phyloP scores from a whole-genome alignment of 441 rosid species.

The Jatropha podagrica region DNA sequence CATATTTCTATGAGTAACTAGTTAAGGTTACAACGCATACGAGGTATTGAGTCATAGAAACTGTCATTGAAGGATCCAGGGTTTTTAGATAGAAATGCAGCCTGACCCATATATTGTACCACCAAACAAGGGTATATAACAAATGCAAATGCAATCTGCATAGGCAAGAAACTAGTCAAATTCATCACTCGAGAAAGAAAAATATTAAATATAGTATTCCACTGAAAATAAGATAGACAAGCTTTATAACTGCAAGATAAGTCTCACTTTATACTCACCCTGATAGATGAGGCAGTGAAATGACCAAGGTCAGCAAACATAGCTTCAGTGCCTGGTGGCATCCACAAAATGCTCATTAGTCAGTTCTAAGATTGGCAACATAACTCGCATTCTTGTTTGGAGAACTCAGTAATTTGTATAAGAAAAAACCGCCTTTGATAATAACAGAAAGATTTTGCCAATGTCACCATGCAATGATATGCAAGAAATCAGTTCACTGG shows the following conservation, averaged over 20 bases:
- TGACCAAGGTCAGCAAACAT: slow-evolving; percentile 97
- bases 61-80: slow-evolving; percentile 38
- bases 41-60: slow-evolving; percentile 80
- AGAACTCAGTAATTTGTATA: slow-evolving; percentile 9
- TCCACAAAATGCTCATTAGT: slow-evolving; percentile 29
- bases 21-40: slow-evolving; percentile 36
- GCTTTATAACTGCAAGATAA: slow-evolving; percentile 34
- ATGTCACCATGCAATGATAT: neutral
- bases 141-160: slow-evolving; percentile 78
- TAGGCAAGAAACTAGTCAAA: slow-evolving; percentile 28
- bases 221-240: neutral
- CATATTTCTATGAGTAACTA: slow-evolving; percentile 17
- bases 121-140: slow-evolving; percentile 89
- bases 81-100: slow-evolving; percentile 87
- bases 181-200: slow-evolving; percentile 14
- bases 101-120: slow-evolving; percentile 97
- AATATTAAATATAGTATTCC: neutral
- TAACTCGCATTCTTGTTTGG: neutral
- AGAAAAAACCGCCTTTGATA: slow-evolving; percentile 4
- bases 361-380: slow-evolving; percentile 1
- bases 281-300: slow-evolving; percentile 76
- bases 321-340: slow-evolving; percentile 85
- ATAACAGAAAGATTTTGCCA: slow-evolving; percentile 6
- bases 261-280: slow-evolving; percentile 43
- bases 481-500: neutral